Evolutionary conservation across 371 early-diverging fungal genomes (phyloP).

Genomic region (Entomophthora muscae): DNA sequence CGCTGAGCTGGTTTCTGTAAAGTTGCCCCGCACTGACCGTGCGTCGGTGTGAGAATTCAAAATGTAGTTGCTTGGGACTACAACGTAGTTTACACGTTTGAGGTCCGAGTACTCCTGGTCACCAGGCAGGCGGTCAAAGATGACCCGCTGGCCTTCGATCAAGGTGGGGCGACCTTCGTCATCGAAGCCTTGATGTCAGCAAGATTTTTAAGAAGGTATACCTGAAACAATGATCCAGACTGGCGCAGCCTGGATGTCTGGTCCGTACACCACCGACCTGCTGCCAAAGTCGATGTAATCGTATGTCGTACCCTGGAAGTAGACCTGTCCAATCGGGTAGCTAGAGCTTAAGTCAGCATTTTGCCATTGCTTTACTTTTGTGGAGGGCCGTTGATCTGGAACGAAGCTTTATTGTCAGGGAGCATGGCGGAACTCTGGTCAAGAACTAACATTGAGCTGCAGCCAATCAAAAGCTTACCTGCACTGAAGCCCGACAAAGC

Average conservation of each 20-base stretch:
- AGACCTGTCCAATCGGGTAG: no score
- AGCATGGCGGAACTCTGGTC: no score
- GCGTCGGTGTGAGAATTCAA: neutral
- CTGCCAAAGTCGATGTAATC: constrained; percentile 1
- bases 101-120: neutral
- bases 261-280: neutral
- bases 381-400: no score
- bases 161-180: neutral
- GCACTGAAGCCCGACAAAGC: no score
- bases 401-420: no score
- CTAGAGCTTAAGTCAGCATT: no score
- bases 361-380: no score
- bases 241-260: neutral
- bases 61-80: neutral
- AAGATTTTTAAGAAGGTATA: neutral
- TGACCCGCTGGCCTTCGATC: neutral
- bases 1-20: neutral
- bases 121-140: neutral
- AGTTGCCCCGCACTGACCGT: neutral
- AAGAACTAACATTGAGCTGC: no score
- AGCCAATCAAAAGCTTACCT: no score
- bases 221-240: neutral
- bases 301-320: no score
- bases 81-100: neutral
- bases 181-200: neutral